Conservation (phyloP, 805 yeast genomes). For the Debaryomyces tyrocola region DNA sequence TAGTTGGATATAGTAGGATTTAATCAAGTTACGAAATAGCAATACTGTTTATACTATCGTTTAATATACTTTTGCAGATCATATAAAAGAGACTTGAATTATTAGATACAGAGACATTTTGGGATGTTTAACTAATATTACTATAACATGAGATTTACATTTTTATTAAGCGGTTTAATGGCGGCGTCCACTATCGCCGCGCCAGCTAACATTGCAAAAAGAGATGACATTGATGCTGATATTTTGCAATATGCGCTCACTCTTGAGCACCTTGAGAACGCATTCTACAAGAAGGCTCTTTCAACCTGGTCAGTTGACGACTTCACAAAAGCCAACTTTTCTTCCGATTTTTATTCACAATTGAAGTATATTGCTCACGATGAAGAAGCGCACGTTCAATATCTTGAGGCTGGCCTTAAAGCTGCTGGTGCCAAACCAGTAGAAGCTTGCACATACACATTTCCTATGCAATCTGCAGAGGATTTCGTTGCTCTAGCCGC, state of each 20-base stretch:
- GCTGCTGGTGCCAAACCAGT: neutral
- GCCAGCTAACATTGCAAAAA: neutral
- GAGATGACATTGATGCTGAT: neutral
- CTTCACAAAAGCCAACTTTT: neutral
- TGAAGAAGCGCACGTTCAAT: neutral
- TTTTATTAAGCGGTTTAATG: neutral
- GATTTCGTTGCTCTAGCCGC: constrained; percentile 1
- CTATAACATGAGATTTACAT: neutral
- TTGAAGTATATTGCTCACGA: neutral
- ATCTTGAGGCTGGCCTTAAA: constrained; percentile 1
- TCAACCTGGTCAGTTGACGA: constrained; percentile 1
- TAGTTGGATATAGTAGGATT: no score
- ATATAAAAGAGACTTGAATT: no score
- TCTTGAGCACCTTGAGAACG: constrained; percentile 1
- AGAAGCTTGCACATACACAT: neutral
- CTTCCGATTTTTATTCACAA: neutral
- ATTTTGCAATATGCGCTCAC: constrained; percentile 1
- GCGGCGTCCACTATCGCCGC: neutral
- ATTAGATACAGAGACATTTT: no score
- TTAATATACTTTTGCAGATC: no score
- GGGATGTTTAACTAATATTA: no score
- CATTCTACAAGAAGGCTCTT: neutral
- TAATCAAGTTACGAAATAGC: no score
- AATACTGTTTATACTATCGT: no score
- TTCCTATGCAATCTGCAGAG: neutral